Evolutionary conservation across 306 rosid genomes (phyloP), one percentile per base, ranked within the genome.

Genomic region (Sphenostylis stenocarpa): DNA sequence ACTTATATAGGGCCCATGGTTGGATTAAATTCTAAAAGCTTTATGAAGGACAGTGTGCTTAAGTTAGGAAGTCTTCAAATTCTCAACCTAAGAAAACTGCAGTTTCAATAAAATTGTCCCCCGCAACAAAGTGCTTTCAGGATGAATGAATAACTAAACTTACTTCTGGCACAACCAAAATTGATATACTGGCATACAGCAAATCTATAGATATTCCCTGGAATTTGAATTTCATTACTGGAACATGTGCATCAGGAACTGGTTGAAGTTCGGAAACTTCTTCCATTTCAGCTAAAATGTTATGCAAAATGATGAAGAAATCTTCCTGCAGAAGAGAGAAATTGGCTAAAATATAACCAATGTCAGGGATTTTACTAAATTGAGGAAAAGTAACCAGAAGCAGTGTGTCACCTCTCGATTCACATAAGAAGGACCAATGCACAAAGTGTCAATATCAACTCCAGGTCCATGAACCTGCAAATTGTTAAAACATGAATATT

Each of bases 221-320:
- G 83, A 89, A 92, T 83, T 95, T 95, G 96, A 95, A 91, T 83
- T 87, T 92, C 97, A 95, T 92, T 33, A 95, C 99, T 26, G 99
- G 99, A 34, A 95, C 97, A 78, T 92, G 99, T 64, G 99, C 99
- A 89, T 89, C 93, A 6, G 96, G 87, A 78, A 95, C 91, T 14
- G 89, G 93, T 78, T 92, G 97, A 82, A 95, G 97, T 80, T 95
- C 99, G 6, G 97, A 81, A 66, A 92, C 89, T 85, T 95, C 99
- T 72, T 90, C 91, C 89, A 89, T 89, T 69, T 92, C 96, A 34
- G 91, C 80, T 44, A 95, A 82, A 52, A 88, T 92, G 83, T 88
- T 81, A 67, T 89, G 99, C 89, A 95, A 89, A 70, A 82, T 64
- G 55, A 87, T 81, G 78, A 95, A 95, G 78, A 95, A 95, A 71